These are phyloP conservation scores for Arabidopsis hybrid DNA, from an alignment of 441 rosid genomes.

Conservation along the genomic window DNA sequence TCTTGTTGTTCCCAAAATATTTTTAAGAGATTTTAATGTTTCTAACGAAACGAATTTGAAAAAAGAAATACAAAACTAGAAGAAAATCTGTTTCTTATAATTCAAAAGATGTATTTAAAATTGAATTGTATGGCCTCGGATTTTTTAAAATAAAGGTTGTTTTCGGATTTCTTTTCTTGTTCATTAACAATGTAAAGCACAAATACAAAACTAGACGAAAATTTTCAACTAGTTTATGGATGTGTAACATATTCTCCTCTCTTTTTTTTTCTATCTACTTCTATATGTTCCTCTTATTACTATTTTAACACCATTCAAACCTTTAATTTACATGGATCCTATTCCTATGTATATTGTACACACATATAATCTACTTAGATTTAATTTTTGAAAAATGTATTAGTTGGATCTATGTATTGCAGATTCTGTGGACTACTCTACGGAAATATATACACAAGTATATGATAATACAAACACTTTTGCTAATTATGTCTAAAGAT, in stretches of 20 bases:
- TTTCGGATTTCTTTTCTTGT: neutral
- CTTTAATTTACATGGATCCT: neutral
- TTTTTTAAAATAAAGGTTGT: neutral
- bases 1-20: neutral
- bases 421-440: neutral
- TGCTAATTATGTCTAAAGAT: neutral
- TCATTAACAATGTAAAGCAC: neutral
- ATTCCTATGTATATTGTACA: neutral
- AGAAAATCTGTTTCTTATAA: constrained; percentile 19
- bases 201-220: neutral
- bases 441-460: neutral
- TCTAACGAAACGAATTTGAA: constrained; percentile 10
- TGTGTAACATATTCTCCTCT: neutral
- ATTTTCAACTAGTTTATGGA: neutral
- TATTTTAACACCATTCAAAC: neutral
- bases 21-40: constrained; percentile 4
- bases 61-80: neutral
- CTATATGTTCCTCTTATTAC: neutral
- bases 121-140: constrained; percentile 19
- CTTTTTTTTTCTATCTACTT: neutral
- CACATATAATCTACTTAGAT: neutral
- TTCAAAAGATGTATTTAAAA: constrained; percentile 3
- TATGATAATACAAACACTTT: neutral
- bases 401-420: neutral
- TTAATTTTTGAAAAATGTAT: neutral